Evolutionary conservation across 495 filamentous ascomycete genomes (phyloP), one percentile per base, ranked within the genome.

Genomic region (Tuber umbilicatum): DNA sequence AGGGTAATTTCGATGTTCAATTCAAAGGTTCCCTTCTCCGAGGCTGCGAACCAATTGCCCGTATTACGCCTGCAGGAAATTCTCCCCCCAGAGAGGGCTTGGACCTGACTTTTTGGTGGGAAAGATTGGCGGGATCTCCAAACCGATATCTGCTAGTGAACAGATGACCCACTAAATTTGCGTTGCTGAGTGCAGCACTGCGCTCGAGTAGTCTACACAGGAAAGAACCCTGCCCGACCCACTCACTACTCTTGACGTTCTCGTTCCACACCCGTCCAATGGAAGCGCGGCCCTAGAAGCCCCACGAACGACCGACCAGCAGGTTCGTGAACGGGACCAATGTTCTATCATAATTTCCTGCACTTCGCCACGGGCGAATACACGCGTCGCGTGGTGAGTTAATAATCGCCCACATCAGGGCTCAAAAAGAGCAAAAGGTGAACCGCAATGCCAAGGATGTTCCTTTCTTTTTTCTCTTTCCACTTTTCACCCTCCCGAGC

Each of bases 311-410:
- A 10, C 27, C 55, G 27, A 19, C 6, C 55, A 64, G 27, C 55
- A 19, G 17, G 55, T 35, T 64, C 55, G 55, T 5, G 0, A 64
- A 64, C n/a, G 6, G 55, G 55, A 17, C 55, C 55, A 64, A 64
- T 64, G 27, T 64, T 64, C 27, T 64, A 64, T 64, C 55, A 19
- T 35, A 64, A 64, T 17, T 64, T 64, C 12, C 27, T 64, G 55
- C 55, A 64, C 55, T 64, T 64, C 27, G 55, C 55, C 55, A 12
- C 55, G 50, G 50, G n/a, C 50, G n/a, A 31, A 60, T 60, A 60
- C 50, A 60, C 31, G 14, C 50, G 23, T 27, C 50, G 50, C n/a
- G n/a, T 31, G 12, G 10, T 64, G 55, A 64, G 55, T 64, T 16
- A 64, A 64, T 64, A 64, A 64, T 35, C 27, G 14, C 12, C 55